Evolutionary conservation across 148 eudicot species (phyloP), one percentile per base, ranked within the genome.

Genomic region (Silene latifolia): DNA sequence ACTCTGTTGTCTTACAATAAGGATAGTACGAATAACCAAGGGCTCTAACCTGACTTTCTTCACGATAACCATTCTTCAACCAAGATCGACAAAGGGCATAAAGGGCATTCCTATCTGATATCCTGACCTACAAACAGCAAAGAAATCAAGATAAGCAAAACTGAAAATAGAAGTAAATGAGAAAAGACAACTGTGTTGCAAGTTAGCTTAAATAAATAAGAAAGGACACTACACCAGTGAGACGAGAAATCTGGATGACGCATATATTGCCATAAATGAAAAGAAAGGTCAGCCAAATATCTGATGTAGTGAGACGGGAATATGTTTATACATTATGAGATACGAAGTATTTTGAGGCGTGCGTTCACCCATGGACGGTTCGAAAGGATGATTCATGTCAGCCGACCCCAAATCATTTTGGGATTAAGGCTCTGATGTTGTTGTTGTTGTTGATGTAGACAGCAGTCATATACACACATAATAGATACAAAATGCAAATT

Each of bases 21-120:
- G 44, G 61, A 53, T 32, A 54, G 57, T 18, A 14, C 12, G 64
- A 24, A 42, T 44, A 74, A 53, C 35, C 47, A 79, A 69, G 19
- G 20, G 47, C 59, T 72, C 81, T 74, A 73, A 89, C 97, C 91
- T 86, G 90, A 70, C 72, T 85, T 79, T 88, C 89, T 77, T 82
- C 90, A 67, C 76, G 79, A 80, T 68, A 76, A n/a, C 96, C 91
- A 84, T 90, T 90, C 83, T 86, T 90, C 84, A 92, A 86, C 98
- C 98, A 92, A 53, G 96, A 92, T 42, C 98, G 87, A 67, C 96
- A 92, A 23, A 86, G 93, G 35, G 89, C 80, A 80, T 92, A 92
- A 65, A 92, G 81, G 60, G 98, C 86, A 66, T 89, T 78, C 74
- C 77, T 84, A 32, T 86, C 89, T 65, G 85, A 80, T 62, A 86